These are phyloP conservation scores for Graphiopsis chlorocephala DNA, from an alignment of 2,329 filamentous ascomycete species.

Conservation along the genomic window DNA sequence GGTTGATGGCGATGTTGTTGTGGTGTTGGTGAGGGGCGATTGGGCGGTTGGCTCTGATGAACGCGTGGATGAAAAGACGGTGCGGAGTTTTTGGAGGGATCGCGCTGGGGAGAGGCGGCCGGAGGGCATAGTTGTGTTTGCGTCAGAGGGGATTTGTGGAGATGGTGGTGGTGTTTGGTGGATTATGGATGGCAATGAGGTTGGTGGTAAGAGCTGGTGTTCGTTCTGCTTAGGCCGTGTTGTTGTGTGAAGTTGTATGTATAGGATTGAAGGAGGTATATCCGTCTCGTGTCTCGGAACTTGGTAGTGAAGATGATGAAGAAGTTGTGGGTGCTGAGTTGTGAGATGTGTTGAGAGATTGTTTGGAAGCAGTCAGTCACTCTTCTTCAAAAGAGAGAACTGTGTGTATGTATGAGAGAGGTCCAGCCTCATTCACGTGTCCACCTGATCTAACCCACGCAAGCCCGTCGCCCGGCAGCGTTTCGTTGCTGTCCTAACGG, in stretches of 20 bases:
- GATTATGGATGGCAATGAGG: slow-evolving; percentile 6
- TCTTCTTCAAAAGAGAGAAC: neutral
- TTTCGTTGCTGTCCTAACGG: slow-evolving; percentile 3
- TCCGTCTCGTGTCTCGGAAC: neutral
- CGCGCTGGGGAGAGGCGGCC: slow-evolving; percentile 23
- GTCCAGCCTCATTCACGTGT: neutral
- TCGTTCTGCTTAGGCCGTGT: neutral
- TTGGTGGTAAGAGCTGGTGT: neutral
- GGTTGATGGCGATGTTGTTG: neutral
- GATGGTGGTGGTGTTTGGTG: slow-evolving; percentile 14
- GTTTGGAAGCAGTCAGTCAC: neutral
- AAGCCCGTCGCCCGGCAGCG: slow-evolving; percentile 3
- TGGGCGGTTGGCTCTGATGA: neutral
- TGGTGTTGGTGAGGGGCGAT: neutral
- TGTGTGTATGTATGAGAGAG: neutral
- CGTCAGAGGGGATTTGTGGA: neutral
- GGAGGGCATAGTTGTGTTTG: slow-evolving; percentile 18
- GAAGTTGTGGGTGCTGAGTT: neutral
- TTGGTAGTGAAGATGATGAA: neutral
- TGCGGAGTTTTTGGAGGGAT: slow-evolving; percentile 30
- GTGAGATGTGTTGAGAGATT: neutral
- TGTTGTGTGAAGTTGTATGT: neutral
- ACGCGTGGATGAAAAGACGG: slow-evolving; percentile 22
- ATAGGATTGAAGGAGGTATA: neutral
- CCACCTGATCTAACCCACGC: neutral